phyloP scores from a whole-genome alignment of 768 basidiomycete genomes.

The Amyloporia xantha region DNA sequence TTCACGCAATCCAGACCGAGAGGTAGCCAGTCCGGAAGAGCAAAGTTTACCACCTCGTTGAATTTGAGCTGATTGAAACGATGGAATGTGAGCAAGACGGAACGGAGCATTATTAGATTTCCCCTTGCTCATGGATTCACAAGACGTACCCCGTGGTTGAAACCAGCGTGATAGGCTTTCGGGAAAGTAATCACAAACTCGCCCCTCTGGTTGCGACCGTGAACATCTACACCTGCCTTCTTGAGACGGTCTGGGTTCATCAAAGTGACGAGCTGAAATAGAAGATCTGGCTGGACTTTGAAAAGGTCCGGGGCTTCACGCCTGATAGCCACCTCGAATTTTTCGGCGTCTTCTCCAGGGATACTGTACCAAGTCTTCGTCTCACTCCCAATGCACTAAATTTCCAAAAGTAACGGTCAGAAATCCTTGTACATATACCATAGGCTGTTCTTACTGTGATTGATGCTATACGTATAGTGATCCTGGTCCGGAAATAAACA shows the following conservation, averaged over 20 bases:
- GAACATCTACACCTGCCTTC: slow-evolving; percentile 87
- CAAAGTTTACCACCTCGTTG: slow-evolving; percentile 99
- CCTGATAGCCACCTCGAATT: slow-evolving; percentile 94
- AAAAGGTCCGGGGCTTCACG: slow-evolving; percentile 96
- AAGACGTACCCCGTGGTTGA: slow-evolving; percentile 91
- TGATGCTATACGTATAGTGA: slow-evolving; percentile 96
- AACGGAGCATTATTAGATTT: no score
- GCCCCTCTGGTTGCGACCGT: slow-evolving; percentile 92
- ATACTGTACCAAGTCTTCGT: slow-evolving; percentile 99
- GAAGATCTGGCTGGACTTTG: slow-evolving; percentile 92
- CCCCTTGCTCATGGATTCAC: no score
- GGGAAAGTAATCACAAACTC: slow-evolving; percentile 98
- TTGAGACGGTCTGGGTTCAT: slow-evolving; percentile 90
- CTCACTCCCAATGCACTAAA: slow-evolving; percentile 96
- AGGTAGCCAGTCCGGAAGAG: slow-evolving; percentile 90
- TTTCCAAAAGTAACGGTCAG: not conserved
- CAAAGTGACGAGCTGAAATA: slow-evolving; percentile 95
- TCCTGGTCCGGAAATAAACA: slow-evolving; percentile 50
- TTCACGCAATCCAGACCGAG: slow-evolving; percentile 83
- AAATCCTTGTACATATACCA: not conserved
- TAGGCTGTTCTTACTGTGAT: slow-evolving; percentile 68
- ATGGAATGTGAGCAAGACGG: not conserved
- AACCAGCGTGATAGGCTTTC: slow-evolving; percentile 95
- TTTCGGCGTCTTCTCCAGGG: slow-evolving; percentile 90
- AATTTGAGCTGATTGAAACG: slow-evolving; percentile 70